These are phyloP conservation scores for Xylaria bambusicola DNA, from an alignment of 495 filamentous ascomycete species.

Conservation along the genomic window DNA sequence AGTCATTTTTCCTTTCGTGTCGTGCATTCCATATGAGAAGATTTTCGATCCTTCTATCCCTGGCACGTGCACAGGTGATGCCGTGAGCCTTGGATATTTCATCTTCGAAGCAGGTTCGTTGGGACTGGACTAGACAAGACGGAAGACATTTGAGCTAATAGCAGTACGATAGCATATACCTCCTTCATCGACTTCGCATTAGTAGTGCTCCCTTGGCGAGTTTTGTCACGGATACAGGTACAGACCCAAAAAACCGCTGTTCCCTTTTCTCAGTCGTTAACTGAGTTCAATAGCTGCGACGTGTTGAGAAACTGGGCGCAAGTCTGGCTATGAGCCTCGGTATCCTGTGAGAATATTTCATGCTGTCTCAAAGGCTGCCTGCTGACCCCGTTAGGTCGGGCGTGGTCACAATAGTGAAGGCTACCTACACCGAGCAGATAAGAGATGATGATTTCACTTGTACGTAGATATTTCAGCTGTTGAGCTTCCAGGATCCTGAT, in stretches of 20 bases:
- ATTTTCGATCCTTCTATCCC: constrained; percentile 5
- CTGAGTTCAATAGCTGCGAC: constrained; percentile 1
- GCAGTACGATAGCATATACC: neutral
- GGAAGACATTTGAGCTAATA: neutral
- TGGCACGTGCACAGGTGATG: neutral
- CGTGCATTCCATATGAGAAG: constrained; percentile 2
- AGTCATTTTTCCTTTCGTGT: constrained; percentile 10
- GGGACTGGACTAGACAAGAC: too few species aligned
- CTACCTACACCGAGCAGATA: constrained; percentile 2
- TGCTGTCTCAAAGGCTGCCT: neutral
- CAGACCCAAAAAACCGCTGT: neutral
- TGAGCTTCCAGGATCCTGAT: neutral
- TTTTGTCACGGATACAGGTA: constrained; percentile 11
- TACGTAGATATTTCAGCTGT: neutral
- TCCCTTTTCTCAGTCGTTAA: neutral
- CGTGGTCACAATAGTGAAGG: constrained; percentile 12
- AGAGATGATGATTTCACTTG: constrained; percentile 6
- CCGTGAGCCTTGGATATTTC: constrained; percentile 4
- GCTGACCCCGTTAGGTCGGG: constrained; percentile 8
- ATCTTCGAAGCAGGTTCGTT: constrained; percentile 12
- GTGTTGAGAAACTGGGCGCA: constrained; percentile 12
- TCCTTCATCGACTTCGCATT: constrained; percentile 8
- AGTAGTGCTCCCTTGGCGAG: constrained; percentile 6
- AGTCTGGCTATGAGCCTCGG: constrained; percentile 14
- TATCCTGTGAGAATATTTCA: constrained; percentile 7